Base-by-base conservation (phyloP, 106 monocot genomes). In the Posidonia australis region DNA sequence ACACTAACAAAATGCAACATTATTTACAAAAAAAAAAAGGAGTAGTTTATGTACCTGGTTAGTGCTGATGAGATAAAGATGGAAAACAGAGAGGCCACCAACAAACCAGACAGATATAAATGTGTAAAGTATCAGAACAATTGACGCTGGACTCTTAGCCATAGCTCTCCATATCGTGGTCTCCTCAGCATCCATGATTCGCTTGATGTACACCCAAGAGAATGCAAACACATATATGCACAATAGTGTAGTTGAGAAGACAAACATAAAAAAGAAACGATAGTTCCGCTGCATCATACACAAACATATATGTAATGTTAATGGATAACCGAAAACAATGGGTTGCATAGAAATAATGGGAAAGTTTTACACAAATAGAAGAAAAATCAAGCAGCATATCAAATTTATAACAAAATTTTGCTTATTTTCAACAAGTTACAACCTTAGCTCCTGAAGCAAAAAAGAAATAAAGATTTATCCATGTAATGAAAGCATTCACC, bases 241-340 rank as follows among this genome's bases (percentile, higher is more conserved):
- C 9, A 94, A 79, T 13, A 94, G 72, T 41, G 86, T 94, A 20
- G 93, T 82, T 16, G 89, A 86, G 80, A 86, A 84, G 47, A 93
- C 89, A 69, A 93, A 93, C 93, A 93, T 94, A 66, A 79, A 94
- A 67, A 94, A 94, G 84, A 94, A 94, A 11, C 93, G 64, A 51
- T 94, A 94, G 55, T 94, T 94, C 55, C 89, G 63, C 93, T 94
- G 80, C 77, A 82, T 56, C 4, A 24, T 32, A 27, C 12, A 58
- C 5, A 31, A 28, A n/a, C 31, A 49, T 13, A 51, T 52, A 44
- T 21, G 18, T 46, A 7, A 13, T 7, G 3, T 51, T 36, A 1
- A 26, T 1, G 46, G 67, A 14, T 13, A 28, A 59, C 26, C 12
- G 13, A 66, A 47, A 67, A 60, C 11, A 59, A 5, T 20, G 17